Evolutionary conservation across 179 eudicot species (phyloP).

Genomic region (Corrigiola litoralis): DNA sequence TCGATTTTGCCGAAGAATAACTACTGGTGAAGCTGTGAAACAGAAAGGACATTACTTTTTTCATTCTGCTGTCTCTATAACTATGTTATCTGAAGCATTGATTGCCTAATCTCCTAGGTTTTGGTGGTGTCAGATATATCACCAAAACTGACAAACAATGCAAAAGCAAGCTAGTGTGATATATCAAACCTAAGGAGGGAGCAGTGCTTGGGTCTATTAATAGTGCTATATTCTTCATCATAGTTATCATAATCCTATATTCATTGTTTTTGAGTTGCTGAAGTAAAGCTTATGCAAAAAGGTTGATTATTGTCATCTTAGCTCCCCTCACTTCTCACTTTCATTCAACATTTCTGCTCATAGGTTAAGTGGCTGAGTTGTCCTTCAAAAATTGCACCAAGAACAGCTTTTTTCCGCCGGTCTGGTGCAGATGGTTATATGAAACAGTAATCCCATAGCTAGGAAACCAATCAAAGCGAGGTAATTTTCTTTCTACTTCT

Average conservation of each 20-base stretch:
- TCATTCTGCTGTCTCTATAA: no score
- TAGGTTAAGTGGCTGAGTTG: constrained; percentile 60
- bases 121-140: constrained; percentile 18
- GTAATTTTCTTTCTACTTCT: constrained; percentile 57
- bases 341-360: constrained; percentile 54
- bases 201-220: constrained; percentile 45
- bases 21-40: no score
- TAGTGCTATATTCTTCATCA: constrained; percentile 41
- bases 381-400: constrained; percentile 58
- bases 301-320: constrained; percentile 35
- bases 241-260: not conserved
- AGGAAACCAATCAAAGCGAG: constrained; percentile 53
- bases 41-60: no score
- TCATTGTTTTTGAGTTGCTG: constrained; percentile 22
- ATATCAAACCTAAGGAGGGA: constrained; percentile 50
- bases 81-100: constrained; percentile 13
- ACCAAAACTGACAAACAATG: constrained; percentile 32
- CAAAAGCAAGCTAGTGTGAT: constrained; percentile 51
- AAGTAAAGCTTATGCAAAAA: not conserved
- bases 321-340: constrained; percentile 29
- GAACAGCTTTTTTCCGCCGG: constrained; percentile 54
- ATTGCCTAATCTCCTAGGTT: constrained; percentile 1
- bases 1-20: no score
- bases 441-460: constrained; percentile 54
- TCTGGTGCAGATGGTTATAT: constrained; percentile 43